phyloP scores from a whole-genome alignment of 495 filamentous ascomycete genomes.

The Penicillium lividum region DNA sequence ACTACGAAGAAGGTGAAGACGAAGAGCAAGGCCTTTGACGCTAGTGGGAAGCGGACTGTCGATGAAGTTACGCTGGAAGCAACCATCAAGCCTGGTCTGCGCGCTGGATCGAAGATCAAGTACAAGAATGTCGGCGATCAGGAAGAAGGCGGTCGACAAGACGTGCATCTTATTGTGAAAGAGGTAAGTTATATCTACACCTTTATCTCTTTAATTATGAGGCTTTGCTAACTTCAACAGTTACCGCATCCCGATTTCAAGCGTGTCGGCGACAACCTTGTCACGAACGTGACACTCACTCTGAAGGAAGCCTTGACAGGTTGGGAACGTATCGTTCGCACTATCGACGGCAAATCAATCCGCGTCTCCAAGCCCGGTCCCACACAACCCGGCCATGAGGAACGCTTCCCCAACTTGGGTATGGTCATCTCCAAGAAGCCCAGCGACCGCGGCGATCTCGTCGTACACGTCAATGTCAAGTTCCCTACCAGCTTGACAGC shows the following conservation, averaged over 20 bases:
- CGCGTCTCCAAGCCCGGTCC: slow-evolving; percentile 75
- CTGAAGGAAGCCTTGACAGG: slow-evolving; percentile 98
- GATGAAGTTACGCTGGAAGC: slow-evolving; percentile 91
- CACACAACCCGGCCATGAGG: slow-evolving; percentile 76
- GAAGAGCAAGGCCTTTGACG: slow-evolving; percentile 91
- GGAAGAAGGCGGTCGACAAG: slow-evolving; percentile 95
- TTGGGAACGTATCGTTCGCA: slow-evolving; percentile 87
- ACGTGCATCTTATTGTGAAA: slow-evolving; percentile 89
- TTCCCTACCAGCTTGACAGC: slow-evolving; percentile 77
- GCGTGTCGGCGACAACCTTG: slow-evolving; percentile 83
- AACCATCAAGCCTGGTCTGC: slow-evolving; percentile 90
- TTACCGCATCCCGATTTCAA: slow-evolving; percentile 80
- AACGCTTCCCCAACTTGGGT: slow-evolving; percentile 78
- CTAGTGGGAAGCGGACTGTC: slow-evolving; percentile 74
- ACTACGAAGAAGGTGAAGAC: slow-evolving; percentile 95
- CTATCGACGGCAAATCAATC: slow-evolving; percentile 87
- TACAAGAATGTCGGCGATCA: slow-evolving; percentile 95
- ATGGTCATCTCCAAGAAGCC: slow-evolving; percentile 94
- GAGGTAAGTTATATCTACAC: slow-evolving; percentile 64
- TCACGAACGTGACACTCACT: slow-evolving; percentile 71
- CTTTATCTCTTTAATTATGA: background rate
- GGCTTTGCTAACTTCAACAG: slow-evolving; percentile 47
- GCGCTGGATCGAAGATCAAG: slow-evolving; percentile 96
- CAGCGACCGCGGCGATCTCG: slow-evolving; percentile 77
- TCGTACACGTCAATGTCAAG: slow-evolving; percentile 87